Conservation (phyloP, 495 filamentous ascomycete species). For the Hyaloscypha hepaticicola region DNA sequence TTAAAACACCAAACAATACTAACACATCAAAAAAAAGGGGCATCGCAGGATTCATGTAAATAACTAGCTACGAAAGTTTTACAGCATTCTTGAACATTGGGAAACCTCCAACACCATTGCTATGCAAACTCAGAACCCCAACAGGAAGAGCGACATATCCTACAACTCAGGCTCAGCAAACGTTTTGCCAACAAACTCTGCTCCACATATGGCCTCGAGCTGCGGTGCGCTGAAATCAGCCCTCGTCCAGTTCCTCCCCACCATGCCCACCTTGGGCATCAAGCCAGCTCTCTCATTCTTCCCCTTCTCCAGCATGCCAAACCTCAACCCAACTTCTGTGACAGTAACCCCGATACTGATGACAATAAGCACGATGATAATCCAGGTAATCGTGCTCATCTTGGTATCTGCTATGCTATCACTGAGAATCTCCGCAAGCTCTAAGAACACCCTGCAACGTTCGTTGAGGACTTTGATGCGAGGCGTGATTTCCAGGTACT, state of each 20-base stretch:
- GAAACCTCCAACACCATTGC: constrained; percentile 12
- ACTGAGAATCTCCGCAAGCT: constrained; percentile 90
- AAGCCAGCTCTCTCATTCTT: constrained; percentile 34
- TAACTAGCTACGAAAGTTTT: neutral
- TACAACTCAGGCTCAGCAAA: constrained; percentile 38
- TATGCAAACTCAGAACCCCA: constrained; percentile 16
- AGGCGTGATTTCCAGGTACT: constrained; percentile 96
- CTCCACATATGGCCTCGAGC: constrained; percentile 46
- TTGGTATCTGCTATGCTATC: constrained; percentile 91
- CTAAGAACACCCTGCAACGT: constrained; percentile 92
- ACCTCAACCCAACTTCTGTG: constrained; percentile 83
- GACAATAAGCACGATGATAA: constrained; percentile 92
- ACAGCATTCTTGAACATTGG: neutral
- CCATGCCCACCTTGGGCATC: constrained; percentile 38
- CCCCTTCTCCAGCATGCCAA: constrained; percentile 65
- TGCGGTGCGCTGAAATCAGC: constrained; percentile 40
- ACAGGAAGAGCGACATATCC: neutral
- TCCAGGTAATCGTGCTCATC: constrained; percentile 94
- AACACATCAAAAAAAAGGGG: neutral
- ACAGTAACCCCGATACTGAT: constrained; percentile 89
- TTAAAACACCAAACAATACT: neutral
- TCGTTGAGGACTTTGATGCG: constrained; percentile 95
- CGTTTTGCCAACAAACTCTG: constrained; percentile 41
- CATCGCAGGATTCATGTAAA: neutral
- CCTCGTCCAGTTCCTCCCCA: constrained; percentile 34